A percentile compares a stretch with the other conserved stretches of the same genome.
These are phyloP conservation scores for Venturia nashicola DNA, from an alignment of 2,329 filamentous ascomycete species.

Conservation along the genomic window DNA sequence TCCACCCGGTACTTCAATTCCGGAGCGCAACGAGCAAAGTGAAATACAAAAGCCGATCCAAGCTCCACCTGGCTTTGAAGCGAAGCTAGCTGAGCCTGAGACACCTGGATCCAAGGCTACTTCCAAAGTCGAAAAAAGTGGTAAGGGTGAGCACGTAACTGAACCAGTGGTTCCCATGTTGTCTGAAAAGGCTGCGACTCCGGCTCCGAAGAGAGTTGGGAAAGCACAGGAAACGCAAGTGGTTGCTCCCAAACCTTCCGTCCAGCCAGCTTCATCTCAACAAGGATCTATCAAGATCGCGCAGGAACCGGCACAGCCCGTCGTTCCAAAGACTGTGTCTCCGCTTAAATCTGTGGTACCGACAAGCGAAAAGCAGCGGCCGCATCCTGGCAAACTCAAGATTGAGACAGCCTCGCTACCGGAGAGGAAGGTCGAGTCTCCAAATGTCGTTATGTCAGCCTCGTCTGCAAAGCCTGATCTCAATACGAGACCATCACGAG, in stretches of 20 bases:
- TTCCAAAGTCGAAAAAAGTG: neutral
- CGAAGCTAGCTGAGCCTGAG: neutral
- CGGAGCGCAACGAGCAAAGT: neutral
- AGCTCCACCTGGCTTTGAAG: neutral
- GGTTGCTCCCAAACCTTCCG: slow-evolving; percentile 15
- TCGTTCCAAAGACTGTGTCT: slow-evolving; percentile 10
- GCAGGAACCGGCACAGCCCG: slow-evolving; percentile 15
- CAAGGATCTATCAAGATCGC: neutral
- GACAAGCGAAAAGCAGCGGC: slow-evolving; percentile 1
- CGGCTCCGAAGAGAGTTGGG: neutral
- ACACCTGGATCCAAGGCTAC: neutral
- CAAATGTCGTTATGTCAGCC: neutral
- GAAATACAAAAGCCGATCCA: neutral
- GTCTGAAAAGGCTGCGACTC: neutral
- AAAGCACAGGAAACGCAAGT: neutral
- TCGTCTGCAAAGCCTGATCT: neutral
- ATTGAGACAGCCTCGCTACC: neutral
- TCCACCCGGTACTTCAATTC: neutral
- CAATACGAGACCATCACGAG: slow-evolving; percentile 12
- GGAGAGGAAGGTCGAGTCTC: neutral
- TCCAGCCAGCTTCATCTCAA: neutral
- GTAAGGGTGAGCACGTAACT: neutral
- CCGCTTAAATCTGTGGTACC: neutral
- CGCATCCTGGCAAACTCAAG: slow-evolving; percentile 8
- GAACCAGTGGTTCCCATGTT: neutral